Conservation (phyloP, 768 basidiomycete genomes). For the Psilocybe cyanescens region DNA sequence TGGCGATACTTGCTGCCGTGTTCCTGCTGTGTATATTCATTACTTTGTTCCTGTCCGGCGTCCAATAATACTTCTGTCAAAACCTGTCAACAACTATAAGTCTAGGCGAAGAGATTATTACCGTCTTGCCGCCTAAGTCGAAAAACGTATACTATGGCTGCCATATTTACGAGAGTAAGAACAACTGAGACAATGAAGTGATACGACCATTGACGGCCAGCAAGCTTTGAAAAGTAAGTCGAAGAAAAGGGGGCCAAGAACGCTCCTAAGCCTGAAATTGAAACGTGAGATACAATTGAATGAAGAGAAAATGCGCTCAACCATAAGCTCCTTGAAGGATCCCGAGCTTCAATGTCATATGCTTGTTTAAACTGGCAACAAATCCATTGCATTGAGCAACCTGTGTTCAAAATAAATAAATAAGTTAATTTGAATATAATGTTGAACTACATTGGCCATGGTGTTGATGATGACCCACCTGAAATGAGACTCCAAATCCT, state of each 20-base stretch:
- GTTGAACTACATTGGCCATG: too few species aligned
- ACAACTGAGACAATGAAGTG: constrained; percentile 73
- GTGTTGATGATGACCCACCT: constrained; percentile 33
- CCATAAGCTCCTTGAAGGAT: constrained; percentile 71
- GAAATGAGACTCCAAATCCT: constrained; percentile 46
- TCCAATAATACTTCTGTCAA: constrained; percentile 51
- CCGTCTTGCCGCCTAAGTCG: constrained; percentile 71
- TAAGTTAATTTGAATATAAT: too few species aligned
- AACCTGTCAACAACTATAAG: neutral
- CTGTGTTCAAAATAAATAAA: constrained; percentile 29
- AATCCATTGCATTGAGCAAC: constrained; percentile 75
- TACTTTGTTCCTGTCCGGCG: constrained; percentile 48
- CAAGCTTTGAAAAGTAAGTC: constrained; percentile 73
- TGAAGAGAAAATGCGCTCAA: constrained; percentile 10
- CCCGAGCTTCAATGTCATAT: constrained; percentile 66
- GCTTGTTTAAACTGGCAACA: constrained; percentile 60
- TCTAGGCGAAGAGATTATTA: constrained; percentile 22
- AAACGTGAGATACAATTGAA: neutral
- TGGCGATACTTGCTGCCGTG: constrained; percentile 45
- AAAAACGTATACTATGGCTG: constrained; percentile 59
- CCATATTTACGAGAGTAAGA: constrained; percentile 60
- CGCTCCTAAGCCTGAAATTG: constrained; percentile 62
- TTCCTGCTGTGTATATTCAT: constrained; percentile 34
- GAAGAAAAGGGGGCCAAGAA: constrained; percentile 72
- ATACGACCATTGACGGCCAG: constrained; percentile 62